phyloP scores from a whole-genome alignment of 108 stramenopile genomes.

The Discostella stelligeroides region DNA sequence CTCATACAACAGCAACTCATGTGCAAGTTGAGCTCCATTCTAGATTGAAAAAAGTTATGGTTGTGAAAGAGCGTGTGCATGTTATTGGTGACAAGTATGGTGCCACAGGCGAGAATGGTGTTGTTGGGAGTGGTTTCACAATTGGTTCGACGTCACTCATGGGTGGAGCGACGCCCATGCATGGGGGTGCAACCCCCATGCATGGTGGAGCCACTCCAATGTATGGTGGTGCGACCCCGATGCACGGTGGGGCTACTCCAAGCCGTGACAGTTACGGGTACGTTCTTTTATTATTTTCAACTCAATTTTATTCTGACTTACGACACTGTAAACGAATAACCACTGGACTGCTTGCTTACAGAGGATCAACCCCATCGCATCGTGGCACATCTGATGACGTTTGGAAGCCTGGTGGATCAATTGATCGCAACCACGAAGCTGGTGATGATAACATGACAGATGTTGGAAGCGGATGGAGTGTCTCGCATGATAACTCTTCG shows the following conservation, averaged over 20 bases:
- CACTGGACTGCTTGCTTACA: neutral
- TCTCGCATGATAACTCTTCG: constrained; percentile 48
- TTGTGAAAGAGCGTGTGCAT: constrained; percentile 81
- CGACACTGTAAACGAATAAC: neutral
- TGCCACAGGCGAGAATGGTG: constrained; percentile 66
- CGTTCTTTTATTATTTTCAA: constrained; percentile 1
- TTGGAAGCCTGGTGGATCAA: constrained; percentile 85
- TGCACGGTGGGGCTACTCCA: constrained; percentile 87
- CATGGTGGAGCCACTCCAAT: constrained; percentile 84
- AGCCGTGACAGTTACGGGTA: constrained; percentile 75
- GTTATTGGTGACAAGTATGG: constrained; percentile 92
- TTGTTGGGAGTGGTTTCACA: constrained; percentile 28
- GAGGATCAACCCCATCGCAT: constrained; percentile 51
- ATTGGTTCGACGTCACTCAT: constrained; percentile 39
- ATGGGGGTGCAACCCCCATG: constrained; percentile 57
- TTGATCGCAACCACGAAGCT: constrained; percentile 55
- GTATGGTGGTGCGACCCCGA: constrained; percentile 89
- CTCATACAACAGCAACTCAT: constrained; percentile 87
- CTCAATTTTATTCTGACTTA: neutral
- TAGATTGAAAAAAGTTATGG: constrained; percentile 91
- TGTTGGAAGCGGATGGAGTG: constrained; percentile 53
- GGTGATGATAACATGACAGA: constrained; percentile 38
- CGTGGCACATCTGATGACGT: constrained; percentile 69
- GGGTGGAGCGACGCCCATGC: constrained; percentile 42
- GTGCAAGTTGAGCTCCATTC: constrained; percentile 91